These are phyloP conservation scores for Pelargonium nanum DNA, from an alignment of 345 rosid species.

Conservation along the genomic window DNA sequence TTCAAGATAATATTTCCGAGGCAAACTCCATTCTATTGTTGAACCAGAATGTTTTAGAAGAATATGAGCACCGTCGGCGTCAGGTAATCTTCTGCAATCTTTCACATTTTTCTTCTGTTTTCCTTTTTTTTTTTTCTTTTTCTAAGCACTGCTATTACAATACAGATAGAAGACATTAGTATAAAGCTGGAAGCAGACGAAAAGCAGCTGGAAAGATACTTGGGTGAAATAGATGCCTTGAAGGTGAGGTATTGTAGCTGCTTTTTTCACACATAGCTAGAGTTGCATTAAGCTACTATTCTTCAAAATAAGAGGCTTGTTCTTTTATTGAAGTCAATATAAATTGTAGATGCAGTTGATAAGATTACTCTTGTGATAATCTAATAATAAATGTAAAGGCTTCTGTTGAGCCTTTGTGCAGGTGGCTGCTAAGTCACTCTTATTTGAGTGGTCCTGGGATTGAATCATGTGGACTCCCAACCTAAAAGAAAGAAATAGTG, in stretches of 20 bases:
- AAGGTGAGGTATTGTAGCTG: slow-evolving; percentile 34
- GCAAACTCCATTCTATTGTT: slow-evolving; percentile 78
- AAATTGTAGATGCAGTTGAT: too few relatives aligned
- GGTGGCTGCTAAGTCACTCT: too few relatives aligned
- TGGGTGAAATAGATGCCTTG: slow-evolving; percentile 54
- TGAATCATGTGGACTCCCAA: too few relatives aligned
- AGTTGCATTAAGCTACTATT: not conserved
- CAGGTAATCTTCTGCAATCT: slow-evolving; percentile 33
- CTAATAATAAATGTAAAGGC: too few relatives aligned
- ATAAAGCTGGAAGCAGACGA: slow-evolving; percentile 60
- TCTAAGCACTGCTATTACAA: slow-evolving; percentile 9
- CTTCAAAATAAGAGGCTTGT: not conserved
- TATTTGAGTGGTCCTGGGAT: too few relatives aligned
- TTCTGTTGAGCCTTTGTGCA: slow-evolving; percentile 2
- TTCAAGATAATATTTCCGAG: slow-evolving; percentile 64
- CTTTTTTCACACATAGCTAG: slow-evolving; percentile 6
- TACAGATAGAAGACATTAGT: slow-evolving; percentile 42
- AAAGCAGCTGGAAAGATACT: slow-evolving; percentile 36
- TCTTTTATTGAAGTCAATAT: too few relatives aligned
- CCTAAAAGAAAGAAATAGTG: too few relatives aligned
- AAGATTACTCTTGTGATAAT: too few relatives aligned
- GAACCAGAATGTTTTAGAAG: slow-evolving; percentile 69
- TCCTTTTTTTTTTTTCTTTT: slow-evolving; percentile 4
- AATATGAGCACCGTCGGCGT: slow-evolving; percentile 64
- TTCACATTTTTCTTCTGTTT: slow-evolving; percentile 2